Percentiles rank a stretch among this genome's conserved stretches.
These are phyloP conservation scores for Trichoderma hamatum DNA, from an alignment of 2,329 filamentous ascomycete genomes.

Conservation along the genomic window DNA sequence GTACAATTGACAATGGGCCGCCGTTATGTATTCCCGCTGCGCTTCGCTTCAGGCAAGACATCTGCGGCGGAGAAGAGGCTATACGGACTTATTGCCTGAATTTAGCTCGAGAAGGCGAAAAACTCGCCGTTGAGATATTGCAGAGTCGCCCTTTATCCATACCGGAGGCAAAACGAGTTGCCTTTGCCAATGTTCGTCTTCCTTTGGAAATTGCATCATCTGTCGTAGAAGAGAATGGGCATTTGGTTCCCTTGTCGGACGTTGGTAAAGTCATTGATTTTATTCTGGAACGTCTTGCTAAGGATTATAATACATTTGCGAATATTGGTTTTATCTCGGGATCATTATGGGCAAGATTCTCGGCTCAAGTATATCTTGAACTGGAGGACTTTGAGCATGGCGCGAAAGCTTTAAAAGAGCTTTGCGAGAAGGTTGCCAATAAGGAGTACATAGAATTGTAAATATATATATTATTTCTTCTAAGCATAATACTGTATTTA, in stretches of 20 bases:
- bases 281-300: neutral
- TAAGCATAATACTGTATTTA: neutral
- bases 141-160: conserved; percentile 1
- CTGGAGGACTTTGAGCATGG: conserved; percentile 11
- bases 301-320: conserved; percentile 7
- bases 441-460: neutral
- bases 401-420: neutral
- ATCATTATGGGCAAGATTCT: conserved; percentile 13
- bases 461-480: neutral
- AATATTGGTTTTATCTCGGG: conserved; percentile 14
- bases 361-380: conserved; percentile 17
- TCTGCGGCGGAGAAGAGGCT: conserved; percentile 12
- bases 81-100: conserved; percentile 1
- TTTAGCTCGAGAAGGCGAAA: conserved; percentile 11
- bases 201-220: neutral
- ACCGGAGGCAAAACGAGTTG: conserved; percentile 8
- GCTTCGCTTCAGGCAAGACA: neutral
- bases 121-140: neutral
- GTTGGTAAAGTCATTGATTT: conserved; percentile 5
- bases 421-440: neutral
- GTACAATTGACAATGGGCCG: conserved; percentile 14
- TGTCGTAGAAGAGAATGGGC: neutral
- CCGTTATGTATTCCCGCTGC: conserved; percentile 6
- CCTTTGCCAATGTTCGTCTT: conserved; percentile 19
- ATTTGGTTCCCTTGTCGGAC: neutral